A percentile compares a stretch with the other conserved stretches of the same genome.
phyloP scores from a whole-genome alignment of 2,329 filamentous ascomycete genomes.

The Furcasterigmium furcatum region DNA sequence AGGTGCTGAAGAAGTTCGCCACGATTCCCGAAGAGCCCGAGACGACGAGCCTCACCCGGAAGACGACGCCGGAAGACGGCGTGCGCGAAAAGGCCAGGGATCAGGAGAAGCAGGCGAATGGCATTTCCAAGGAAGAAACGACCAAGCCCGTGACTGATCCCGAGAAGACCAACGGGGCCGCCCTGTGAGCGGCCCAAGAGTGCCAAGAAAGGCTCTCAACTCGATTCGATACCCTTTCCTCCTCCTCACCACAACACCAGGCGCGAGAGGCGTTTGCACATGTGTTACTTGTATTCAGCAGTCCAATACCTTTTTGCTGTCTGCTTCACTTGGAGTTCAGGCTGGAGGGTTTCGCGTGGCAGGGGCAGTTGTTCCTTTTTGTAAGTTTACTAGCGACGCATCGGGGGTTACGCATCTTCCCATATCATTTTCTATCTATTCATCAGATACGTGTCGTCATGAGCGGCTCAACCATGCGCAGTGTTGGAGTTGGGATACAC shows the following conservation, averaged over 20 bases:
- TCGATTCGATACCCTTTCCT: neutral
- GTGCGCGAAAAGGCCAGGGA: neutral
- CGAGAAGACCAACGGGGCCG: conserved; percentile 1
- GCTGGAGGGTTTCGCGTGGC: too few relatives aligned
- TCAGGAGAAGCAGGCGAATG: conserved; percentile 14
- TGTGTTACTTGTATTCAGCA: neutral
- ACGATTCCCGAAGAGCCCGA: conserved; percentile 74
- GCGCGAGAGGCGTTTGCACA: neutral
- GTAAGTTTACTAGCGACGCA: neutral
- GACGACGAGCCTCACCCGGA: conserved; percentile 28
- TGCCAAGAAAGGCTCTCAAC: neutral
- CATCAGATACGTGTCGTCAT: too few relatives aligned
- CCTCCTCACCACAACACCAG: neutral
- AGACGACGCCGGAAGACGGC: conserved; percentile 20
- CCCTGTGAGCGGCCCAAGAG: neutral
- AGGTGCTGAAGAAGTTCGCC: conserved; percentile 79
- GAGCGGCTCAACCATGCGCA: too few relatives aligned
- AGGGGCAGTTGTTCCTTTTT: neutral
- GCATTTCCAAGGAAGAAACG: neutral
- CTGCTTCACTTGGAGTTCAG: neutral
- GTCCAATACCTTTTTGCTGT: neutral
- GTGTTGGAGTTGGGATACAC: too few relatives aligned
- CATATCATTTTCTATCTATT: too few relatives aligned
- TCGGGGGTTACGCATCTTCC: too few relatives aligned
- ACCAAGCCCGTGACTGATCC: neutral